Base-by-base conservation (phyloP, 1,284 basidiomycete species). In the Exsudoporus floridanus region DNA sequence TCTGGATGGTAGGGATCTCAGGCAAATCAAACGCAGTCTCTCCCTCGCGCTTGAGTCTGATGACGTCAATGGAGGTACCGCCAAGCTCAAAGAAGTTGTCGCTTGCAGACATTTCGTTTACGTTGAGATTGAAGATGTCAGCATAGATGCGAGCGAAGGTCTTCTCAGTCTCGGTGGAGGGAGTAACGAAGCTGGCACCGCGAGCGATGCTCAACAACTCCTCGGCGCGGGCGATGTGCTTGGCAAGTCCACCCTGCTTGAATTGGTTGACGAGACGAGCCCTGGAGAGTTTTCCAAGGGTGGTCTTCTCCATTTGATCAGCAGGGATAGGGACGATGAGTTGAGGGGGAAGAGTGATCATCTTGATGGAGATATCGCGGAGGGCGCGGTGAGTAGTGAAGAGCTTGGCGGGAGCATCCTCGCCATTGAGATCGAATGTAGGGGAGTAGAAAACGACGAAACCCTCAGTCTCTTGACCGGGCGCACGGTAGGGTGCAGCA, bases 1-100 rank as follows among this genome's bases (percentile, higher is more conserved):
- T 58, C 54, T 74, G 72, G 37, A 76, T 74, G 7, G 69, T 74
- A 0, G 74, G 74, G 28, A 77, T 69, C 43, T 77, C 73, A 0
- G 58, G 43, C 44, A 77, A 58, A 1, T 56, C 55, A 14, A 77
- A 68, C 0, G 57, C 62, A 42, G 66, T 60, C 54, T 76, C 69
- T 28, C 73, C 65, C 10, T 65, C 57, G 28, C 71, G 67, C 60
- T 74, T 76, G 34, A 67, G 60, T 12, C 57, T 52, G 49, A 68
- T 66, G 1, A 70, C 69, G 19, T 68, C 66, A 10, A 68, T 67
- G 12, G 66, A 68, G 7, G 69, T 68, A 40, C 66, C 68, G 6
- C 66, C 66, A 9, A 71, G 68, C 13, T 68, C 69, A 41, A 64
- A 70, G 52, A 68, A 68, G 65, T 68, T 68, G 4, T 71, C 69